These are phyloP conservation scores for Maudiozyma bulderi DNA, from an alignment of 805 yeast genomes.

Conservation along the genomic window DNA sequence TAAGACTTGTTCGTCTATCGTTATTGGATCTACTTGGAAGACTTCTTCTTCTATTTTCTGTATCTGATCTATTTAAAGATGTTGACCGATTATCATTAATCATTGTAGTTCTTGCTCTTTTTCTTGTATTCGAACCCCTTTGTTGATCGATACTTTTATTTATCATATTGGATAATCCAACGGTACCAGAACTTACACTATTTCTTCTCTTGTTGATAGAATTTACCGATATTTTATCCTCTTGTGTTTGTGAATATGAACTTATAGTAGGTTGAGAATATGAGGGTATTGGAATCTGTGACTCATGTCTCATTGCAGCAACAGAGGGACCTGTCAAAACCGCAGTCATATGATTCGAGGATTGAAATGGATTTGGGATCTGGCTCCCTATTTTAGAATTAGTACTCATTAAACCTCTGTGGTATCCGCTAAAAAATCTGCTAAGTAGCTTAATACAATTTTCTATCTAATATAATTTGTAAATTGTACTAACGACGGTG, in stretches of 20 bases:
- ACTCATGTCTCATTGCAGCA: constrained; percentile 2
- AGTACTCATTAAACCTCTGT: background rate
- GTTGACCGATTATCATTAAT: constrained; percentile 3
- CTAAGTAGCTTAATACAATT: background rate
- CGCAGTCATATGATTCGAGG: background rate
- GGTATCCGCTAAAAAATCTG: background rate
- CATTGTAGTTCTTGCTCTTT: constrained; percentile 16
- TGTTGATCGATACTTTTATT: constrained; percentile 18
- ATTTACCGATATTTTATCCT: background rate
- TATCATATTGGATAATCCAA: constrained; percentile 20
- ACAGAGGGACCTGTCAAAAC: background rate
- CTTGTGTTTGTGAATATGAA: background rate
- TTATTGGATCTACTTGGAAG: background rate
- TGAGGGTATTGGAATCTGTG: constrained; percentile 6
- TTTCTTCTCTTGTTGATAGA: constrained; percentile 13
- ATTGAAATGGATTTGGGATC: constrained; percentile 5
- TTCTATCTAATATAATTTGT: background rate
- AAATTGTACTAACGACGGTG: too few relatives aligned
- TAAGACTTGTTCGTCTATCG: background rate
- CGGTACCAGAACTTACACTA: constrained; percentile 12
- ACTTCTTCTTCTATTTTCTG: constrained; percentile 1
- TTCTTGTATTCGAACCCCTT: constrained; percentile 4
- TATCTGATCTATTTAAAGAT: background rate
- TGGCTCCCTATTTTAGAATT: background rate
- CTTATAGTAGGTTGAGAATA: background rate